Conservation (phyloP, 2,329 filamentous ascomycete genomes). For the Ciborinia camelliae region DNA sequence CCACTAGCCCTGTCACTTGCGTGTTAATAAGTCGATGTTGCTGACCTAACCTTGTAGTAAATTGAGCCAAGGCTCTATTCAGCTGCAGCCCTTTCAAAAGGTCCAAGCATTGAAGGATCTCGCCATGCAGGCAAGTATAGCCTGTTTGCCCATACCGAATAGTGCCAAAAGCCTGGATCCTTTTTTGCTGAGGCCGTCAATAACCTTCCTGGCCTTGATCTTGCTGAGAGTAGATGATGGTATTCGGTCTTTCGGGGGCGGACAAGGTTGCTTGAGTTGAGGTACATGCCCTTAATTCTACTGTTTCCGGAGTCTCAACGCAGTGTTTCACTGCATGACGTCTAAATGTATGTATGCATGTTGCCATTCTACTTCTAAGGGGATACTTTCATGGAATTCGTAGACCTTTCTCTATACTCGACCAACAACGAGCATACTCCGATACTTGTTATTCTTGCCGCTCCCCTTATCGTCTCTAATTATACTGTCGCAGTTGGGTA, state of each 20-base stretch:
- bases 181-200: neutral
- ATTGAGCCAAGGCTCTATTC: neutral
- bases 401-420: neutral
- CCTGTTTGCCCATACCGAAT: neutral
- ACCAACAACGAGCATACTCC: neutral
- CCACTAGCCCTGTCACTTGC: neutral
- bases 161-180: neutral
- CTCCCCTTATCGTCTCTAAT: neutral
- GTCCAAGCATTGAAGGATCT: neutral
- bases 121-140: neutral
- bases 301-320: neutral
- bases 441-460: neutral
- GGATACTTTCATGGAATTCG: neutral
- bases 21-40: neutral
- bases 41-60: neutral
- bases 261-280: neutral
- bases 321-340: neutral
- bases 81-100: neutral
- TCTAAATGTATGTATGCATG: neutral
- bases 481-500: neutral
- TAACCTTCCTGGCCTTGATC: neutral
- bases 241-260: neutral
- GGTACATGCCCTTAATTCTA: neutral
- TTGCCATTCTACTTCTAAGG: neutral
- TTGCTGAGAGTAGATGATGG: neutral